Percentiles rank a stretch among this genome's conserved stretches.
These are phyloP conservation scores for Pseudovirgaria hyperparasitica DNA, from an alignment of 2,329 filamentous ascomycete species.

Conservation along the genomic window DNA sequence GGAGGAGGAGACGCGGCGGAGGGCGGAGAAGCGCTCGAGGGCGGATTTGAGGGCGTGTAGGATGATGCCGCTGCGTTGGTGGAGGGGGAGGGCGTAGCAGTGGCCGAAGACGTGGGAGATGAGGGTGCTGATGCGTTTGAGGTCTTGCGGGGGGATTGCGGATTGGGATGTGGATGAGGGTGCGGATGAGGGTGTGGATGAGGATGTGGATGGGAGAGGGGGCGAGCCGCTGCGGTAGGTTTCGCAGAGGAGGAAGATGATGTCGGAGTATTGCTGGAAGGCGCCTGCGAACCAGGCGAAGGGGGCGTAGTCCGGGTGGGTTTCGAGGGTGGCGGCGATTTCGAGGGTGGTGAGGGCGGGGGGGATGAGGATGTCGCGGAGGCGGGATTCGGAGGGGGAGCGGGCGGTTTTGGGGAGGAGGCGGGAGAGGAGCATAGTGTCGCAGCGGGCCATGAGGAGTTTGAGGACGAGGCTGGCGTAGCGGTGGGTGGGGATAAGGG, in stretches of 20 bases:
- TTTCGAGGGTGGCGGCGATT: conserved; percentile 26
- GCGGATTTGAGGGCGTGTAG: conserved; percentile 26
- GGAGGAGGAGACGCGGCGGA: conserved; percentile 27
- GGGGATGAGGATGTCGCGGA: conserved; percentile 23
- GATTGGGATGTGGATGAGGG: no score
- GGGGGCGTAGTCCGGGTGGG: conserved; percentile 18
- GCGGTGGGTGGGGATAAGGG: conserved; percentile 19
- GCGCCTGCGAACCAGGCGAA: conserved; percentile 26
- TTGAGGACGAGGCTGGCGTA: conserved; percentile 25
- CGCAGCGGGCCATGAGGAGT: conserved; percentile 24
- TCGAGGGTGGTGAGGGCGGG: conserved; percentile 23
- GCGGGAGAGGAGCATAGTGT: conserved; percentile 26
- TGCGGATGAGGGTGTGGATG: no score
- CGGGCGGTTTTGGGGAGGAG: conserved; percentile 23
- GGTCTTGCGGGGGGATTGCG: no score
- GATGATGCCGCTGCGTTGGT: conserved; percentile 21
- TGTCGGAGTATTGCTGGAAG: conserved; percentile 25
- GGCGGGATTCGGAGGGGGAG: conserved; percentile 22
- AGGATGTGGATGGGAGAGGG: conserved; percentile 18
- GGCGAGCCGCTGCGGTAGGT: conserved; percentile 25
- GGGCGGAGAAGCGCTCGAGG: conserved; percentile 24
- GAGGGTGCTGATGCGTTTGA: conserved; percentile 25
- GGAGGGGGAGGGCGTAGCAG: conserved; percentile 23
- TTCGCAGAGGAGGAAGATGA: conserved; percentile 23
- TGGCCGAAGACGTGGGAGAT: conserved; percentile 27